Evolutionary conservation across 2,329 filamentous ascomycete genomes (phyloP).

Genomic region (Pestalotiopsis sp.): DNA sequence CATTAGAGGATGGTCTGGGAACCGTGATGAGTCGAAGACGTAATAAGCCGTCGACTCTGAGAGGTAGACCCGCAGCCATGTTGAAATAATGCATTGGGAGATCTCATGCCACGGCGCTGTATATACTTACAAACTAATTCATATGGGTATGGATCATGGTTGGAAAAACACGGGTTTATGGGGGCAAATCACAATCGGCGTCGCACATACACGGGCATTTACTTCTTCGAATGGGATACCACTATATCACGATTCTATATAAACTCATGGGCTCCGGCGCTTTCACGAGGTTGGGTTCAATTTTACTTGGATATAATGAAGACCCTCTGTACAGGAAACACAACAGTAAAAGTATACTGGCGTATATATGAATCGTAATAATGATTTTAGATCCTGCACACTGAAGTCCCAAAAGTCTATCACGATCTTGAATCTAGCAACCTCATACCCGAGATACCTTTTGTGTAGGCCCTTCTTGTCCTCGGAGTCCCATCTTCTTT

Average conservation of each 20-base stretch:
- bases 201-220: not conserved
- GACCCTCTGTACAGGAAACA: not conserved
- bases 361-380: not conserved
- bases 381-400: not conserved
- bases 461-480: not conserved
- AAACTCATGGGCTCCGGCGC: constrained; percentile 5
- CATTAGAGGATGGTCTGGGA: constrained; percentile 37
- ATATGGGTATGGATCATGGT: not conserved
- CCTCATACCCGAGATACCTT: not conserved
- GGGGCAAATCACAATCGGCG: not conserved
- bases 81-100: not conserved
- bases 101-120: not conserved
- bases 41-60: constrained; percentile 28
- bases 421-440: not conserved
- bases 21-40: constrained; percentile 29
- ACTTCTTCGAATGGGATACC: not conserved
- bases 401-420: not conserved
- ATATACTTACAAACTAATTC: constrained; percentile 2
- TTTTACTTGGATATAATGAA: not conserved
- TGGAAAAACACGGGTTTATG: not conserved
- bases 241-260: not conserved
- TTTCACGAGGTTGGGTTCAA: not conserved
- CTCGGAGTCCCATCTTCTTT: not conserved
- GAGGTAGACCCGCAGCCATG: constrained; percentile 10
- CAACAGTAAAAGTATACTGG: not conserved